These are phyloP conservation scores for Deinandra increscens DNA, from an alignment of 129 eudicot species.

Conservation along the genomic window DNA sequence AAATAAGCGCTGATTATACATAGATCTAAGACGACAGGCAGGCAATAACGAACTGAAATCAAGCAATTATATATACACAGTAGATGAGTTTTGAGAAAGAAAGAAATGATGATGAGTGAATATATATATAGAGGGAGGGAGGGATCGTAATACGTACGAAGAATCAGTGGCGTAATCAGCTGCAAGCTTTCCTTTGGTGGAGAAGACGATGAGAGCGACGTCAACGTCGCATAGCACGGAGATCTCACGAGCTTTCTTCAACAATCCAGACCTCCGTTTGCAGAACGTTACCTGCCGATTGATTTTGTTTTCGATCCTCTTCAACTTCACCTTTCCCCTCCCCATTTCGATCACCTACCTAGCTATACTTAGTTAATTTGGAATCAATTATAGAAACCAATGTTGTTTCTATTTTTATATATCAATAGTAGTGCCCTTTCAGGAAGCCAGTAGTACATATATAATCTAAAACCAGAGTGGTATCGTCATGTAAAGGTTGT, in stretches of 20 bases:
- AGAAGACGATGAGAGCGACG: constrained; percentile 40
- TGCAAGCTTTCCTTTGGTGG: too few relatives aligned
- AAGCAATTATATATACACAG: neutral
- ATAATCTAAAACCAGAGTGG: constrained; percentile 32
- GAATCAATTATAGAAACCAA: too few relatives aligned
- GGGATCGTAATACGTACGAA: constrained; percentile 31
- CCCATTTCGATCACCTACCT: constrained; percentile 36
- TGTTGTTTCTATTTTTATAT: neutral
- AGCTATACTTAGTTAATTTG: too few relatives aligned
- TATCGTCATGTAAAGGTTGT: constrained; percentile 24
- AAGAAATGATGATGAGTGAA: too few relatives aligned
- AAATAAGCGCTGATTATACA: neutral
- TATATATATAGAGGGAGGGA: neutral
- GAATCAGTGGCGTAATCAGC: constrained; percentile 29
- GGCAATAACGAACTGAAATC: neutral
- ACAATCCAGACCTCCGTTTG: constrained; percentile 36
- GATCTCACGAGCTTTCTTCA: constrained; percentile 42
- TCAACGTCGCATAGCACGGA: constrained; percentile 40
- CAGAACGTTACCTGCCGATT: constrained; percentile 40
- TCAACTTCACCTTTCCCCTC: constrained; percentile 37
- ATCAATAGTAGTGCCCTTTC: constrained; percentile 2
- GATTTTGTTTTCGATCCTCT: constrained; percentile 38
- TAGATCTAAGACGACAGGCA: neutral
- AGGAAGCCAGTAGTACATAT: too few relatives aligned
- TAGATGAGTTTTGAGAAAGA: neutral